Evolutionary conservation across 352 stramenopile species (phyloP), one percentile per base, ranked within the genome.

Genomic region (Globisporangium cederbergense): DNA sequence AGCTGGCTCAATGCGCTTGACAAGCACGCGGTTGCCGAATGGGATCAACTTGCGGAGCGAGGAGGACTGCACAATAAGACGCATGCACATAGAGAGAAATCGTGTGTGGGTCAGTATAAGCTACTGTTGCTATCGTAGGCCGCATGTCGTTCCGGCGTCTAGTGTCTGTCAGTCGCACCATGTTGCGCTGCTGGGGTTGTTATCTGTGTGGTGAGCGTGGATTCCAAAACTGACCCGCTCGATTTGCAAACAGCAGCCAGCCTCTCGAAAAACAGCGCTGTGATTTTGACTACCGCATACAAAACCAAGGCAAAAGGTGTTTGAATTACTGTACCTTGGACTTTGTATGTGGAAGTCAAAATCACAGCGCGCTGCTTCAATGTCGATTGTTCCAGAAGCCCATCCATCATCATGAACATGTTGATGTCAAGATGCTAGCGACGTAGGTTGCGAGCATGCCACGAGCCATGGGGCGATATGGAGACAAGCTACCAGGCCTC

Each of bases 1-100:
- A 71, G 97, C 95, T 62, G 91, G 89, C 67, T 96, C 88, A 62
- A 95, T 84, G 67, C 91, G 89, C 79, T 97, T 89, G 40, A 99
- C 91, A 52, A 99, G 88, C 67, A 99, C 86, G 62, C 96, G 93
- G 81, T 99, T 97, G 64, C 91, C 92, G 59, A 99, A 93, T 34
- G 96, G 96, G 68, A 97, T 90, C 70, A 99, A 74, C 66, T 96
- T 94, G 67, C 86, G 86, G 65, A 91, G 68, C 47, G 22, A 25
- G 22, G 85, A 90, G 52, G 64, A 69, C 54, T 67, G 62, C 18
- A n/a, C 22, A 14, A 13, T 7, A 5, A 28, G 25, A 28, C 11
- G 9, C 40, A 51, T 25, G 43, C 2, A 18, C 16, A 16, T 16
- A 55, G 14, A 55, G 18, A 34, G 1, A 38, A 18, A 40, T n/a